phyloP scores from a whole-genome alignment of 2,329 filamentous ascomycete genomes.

The Neocucurbitaria cava region DNA sequence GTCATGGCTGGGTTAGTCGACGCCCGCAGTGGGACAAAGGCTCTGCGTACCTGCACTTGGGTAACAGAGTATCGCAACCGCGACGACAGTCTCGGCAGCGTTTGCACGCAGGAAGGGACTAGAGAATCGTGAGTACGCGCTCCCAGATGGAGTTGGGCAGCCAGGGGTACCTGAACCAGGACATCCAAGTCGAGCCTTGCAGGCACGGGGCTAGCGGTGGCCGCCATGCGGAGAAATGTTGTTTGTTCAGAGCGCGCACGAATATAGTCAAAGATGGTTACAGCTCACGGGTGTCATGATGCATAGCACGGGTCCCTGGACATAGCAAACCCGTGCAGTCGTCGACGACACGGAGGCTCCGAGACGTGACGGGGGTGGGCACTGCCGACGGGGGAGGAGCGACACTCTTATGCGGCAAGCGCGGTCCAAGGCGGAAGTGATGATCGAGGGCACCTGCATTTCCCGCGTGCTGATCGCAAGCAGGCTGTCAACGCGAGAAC shows the following conservation, averaged over 20 bases:
- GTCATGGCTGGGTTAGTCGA: constrained; percentile 12
- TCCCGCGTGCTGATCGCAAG: constrained; percentile 10
- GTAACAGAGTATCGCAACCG: constrained; percentile 46
- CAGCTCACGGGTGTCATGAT: background rate
- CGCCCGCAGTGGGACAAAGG: background rate
- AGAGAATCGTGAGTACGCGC: constrained; percentile 13
- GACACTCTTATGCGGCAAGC: constrained; percentile 25
- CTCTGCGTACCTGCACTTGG: constrained; percentile 39
- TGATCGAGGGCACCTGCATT: constrained; percentile 15
- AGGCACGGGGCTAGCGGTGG: background rate
- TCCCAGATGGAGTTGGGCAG: background rate
- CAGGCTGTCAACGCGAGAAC: constrained; percentile 11
- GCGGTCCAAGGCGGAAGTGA: constrained; percentile 17
- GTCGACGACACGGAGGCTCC: background rate
- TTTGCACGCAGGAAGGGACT: constrained; percentile 45
- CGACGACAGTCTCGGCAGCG: constrained; percentile 46
- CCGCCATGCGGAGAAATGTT: constrained; percentile 5
- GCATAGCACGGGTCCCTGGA: background rate
- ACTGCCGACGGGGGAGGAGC: constrained; percentile 9
- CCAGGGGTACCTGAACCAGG: constrained; percentile 27
- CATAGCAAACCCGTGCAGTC: background rate
- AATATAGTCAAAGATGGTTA: background rate
- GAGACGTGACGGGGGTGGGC: constrained; percentile 4
- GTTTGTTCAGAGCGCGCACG: background rate
- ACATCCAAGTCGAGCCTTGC: constrained; percentile 27